Evolutionary conservation across 2,329 filamentous ascomycete genomes (phyloP), one percentile per base, ranked within the genome.

Genomic region (Coniosporium tulheliwenetii): DNA sequence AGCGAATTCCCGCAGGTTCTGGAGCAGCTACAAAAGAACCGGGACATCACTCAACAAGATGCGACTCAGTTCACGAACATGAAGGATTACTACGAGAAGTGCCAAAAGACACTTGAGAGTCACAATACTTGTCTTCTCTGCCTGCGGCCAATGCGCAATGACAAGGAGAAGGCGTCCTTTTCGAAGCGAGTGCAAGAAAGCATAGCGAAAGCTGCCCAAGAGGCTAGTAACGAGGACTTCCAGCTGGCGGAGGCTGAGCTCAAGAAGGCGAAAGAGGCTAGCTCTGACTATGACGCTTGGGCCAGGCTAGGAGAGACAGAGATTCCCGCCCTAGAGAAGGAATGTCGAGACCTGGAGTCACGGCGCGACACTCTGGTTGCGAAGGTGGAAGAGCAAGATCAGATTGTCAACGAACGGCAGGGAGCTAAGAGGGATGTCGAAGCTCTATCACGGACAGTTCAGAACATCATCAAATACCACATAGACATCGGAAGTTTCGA

Each of bases 81-180:
- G 46, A 73, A 78, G 38, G 70, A 79, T 10, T 93, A 85, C 56
- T 86, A 83, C 55, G 65, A 64, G 36, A 73, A 75, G 39, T 85
- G 81, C 52, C 65, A 85, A 39, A 69, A 75, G 31, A 70, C 69
- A 15, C 71, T 83, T 9, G 70, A 81, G 41, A 67, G 75, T 30
- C 73, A 81, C 41, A 81, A 85, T 49, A 73, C 72, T 36, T 96
- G 89, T 56, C 71, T 76, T 30, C 74, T 91, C 15, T 96, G 89
- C 54, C 70, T 75, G 36, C 75, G 85, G 40, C 59, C 68, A 3
- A 86, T 94, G 55, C 59, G 75, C 41, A 55, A 69, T 52, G 65
- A 66, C 48, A 70, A 61, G 30, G 75, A 72, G 51, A 77, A 72
- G 47, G 77, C 70, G n/a, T 73, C 66, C 40, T 69, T 93, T 45